phyloP scores from a whole-genome alignment of 208 protist species.

The Trypanosoma vivax region DNA sequence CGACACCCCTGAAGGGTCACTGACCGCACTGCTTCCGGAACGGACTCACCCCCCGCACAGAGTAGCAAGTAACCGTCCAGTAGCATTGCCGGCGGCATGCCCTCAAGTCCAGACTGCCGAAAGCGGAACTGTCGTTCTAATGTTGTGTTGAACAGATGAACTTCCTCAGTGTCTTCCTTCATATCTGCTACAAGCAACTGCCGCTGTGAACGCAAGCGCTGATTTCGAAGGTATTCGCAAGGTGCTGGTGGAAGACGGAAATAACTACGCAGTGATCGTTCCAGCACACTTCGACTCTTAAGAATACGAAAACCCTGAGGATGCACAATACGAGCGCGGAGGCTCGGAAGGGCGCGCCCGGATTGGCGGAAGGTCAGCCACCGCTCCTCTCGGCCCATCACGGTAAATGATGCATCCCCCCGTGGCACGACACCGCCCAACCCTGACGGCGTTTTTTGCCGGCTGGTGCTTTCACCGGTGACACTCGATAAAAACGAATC shows the following conservation, averaged over 20 bases:
- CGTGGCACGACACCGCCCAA: no score
- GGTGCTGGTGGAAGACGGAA: constrained; percentile 81
- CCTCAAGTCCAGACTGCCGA: neutral
- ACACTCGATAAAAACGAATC: no score
- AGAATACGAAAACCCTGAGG: constrained; percentile 85
- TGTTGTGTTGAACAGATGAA: constrained; percentile 21
- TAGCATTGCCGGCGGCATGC: constrained; percentile 23
- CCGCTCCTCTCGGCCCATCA: neutral
- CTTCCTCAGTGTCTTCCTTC: constrained; percentile 29
- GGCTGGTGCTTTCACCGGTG: no score
- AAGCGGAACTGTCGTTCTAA: neutral
- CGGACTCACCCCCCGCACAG: constrained; percentile 45
- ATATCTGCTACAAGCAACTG: constrained; percentile 35
- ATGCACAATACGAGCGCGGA: constrained; percentile 43
- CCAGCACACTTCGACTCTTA: constrained; percentile 57
- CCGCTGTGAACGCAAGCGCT: constrained; percentile 20
- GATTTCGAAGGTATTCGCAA: constrained; percentile 25
- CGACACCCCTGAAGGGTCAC: constrained; percentile 68
- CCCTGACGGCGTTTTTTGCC: no score
- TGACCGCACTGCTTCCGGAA: constrained; percentile 57
- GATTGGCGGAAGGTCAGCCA: constrained; percentile 13
- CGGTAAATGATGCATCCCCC: no score
- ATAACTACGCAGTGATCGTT: constrained; percentile 78
- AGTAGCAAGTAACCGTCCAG: constrained; percentile 82
- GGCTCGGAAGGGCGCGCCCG: constrained; percentile 1